These are phyloP conservation scores for Tuber borchii DNA, from an alignment of 495 filamentous ascomycete genomes.

Conservation along the genomic window DNA sequence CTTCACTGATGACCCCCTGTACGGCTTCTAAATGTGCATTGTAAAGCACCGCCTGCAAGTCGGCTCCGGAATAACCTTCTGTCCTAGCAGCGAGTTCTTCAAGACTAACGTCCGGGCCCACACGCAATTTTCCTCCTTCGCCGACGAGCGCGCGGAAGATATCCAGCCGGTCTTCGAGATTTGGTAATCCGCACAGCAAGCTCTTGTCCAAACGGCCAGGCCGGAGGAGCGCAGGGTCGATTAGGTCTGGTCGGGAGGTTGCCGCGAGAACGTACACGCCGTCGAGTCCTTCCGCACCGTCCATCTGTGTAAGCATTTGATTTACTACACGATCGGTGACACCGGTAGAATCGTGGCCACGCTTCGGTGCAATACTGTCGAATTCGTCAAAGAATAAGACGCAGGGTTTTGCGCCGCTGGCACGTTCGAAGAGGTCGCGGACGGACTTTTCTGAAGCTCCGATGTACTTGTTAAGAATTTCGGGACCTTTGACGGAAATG, in stretches of 20 bases:
- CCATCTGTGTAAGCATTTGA: constrained; percentile 96
- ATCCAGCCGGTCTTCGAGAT: constrained; percentile 68
- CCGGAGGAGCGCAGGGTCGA: constrained; percentile 83
- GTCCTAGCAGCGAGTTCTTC: constrained; percentile 66
- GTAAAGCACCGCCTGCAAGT: constrained; percentile 89
- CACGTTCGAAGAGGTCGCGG: constrained; percentile 87
- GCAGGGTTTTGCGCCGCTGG: constrained; percentile 79
- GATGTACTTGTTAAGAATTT: constrained; percentile 98
- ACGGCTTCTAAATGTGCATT: constrained; percentile 97
- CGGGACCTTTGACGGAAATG: constrained; percentile 94
- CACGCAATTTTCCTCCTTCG: constrained; percentile 59
- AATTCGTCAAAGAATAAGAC: constrained; percentile 98
- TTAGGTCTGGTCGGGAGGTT: constrained; percentile 82
- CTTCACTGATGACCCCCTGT: constrained; percentile 76
- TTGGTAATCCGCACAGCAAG: constrained; percentile 80
- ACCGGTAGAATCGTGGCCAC: constrained; percentile 91
- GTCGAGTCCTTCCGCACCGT: constrained; percentile 87
- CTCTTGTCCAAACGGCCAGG: constrained; percentile 89
- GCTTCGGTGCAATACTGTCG: constrained; percentile 92
- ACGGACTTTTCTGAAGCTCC: constrained; percentile 93
- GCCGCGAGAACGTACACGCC: constrained; percentile 96
- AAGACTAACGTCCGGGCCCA: constrained; percentile 51
- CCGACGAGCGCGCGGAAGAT: constrained; percentile 66
- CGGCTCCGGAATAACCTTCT: constrained; percentile 89
- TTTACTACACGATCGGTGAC: constrained; percentile 98